Percentiles rank a stretch among this genome's conserved stretches.
Conservation (phyloP, 345 rosid species). For the Physaria fendleri region DNA sequence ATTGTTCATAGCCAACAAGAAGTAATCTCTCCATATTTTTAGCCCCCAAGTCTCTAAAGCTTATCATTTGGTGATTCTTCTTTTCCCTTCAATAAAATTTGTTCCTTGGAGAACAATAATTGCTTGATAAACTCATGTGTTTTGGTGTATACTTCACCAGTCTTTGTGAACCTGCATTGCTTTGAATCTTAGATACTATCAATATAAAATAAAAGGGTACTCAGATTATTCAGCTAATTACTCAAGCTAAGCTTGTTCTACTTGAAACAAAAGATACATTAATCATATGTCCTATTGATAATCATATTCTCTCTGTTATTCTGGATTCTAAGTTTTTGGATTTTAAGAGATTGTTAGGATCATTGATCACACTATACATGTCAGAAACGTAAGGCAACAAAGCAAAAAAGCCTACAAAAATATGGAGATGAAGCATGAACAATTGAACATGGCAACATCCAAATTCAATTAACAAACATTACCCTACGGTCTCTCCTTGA, state of each 20-base stretch:
- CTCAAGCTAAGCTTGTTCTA: neutral
- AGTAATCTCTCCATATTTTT: neutral
- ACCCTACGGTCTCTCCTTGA: constrained; percentile 23
- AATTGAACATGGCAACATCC: constrained; percentile 32
- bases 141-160: neutral
- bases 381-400: too few relatives aligned
- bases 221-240: too few relatives aligned
- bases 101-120: neutral
- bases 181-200: neutral
- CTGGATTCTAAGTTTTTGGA: too few relatives aligned
- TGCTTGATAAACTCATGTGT: neutral
- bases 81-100: neutral
- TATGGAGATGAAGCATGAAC: neutral
- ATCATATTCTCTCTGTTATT: too few relatives aligned
- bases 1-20: constrained; percentile 47
- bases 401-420: constrained; percentile 15
- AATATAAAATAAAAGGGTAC: neutral
- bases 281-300: too few relatives aligned
- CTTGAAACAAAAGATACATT: neutral
- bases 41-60: neutral
- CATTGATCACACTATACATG: too few relatives aligned
- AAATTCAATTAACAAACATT: constrained; percentile 25
- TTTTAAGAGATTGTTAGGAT: too few relatives aligned
- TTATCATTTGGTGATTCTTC: neutral
- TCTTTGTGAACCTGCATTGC: neutral